These are phyloP conservation scores for Bipolaris victoriae DNA, from an alignment of 2,329 filamentous ascomycete species.

Conservation along the genomic window DNA sequence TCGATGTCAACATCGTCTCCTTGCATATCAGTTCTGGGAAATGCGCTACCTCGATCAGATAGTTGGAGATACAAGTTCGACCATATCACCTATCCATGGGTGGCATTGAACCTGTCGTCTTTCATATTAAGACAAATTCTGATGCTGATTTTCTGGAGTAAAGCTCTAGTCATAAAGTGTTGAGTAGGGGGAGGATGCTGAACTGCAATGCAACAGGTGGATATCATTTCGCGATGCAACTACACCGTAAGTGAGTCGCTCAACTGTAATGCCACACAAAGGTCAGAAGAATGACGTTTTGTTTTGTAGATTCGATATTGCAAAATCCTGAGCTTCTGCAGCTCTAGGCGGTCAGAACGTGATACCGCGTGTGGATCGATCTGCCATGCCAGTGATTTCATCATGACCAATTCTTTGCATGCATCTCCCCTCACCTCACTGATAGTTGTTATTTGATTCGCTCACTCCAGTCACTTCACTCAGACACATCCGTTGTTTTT, in stretches of 20 bases:
- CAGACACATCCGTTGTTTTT: background rate
- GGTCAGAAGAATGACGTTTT: too few species aligned
- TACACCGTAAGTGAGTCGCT: too few species aligned
- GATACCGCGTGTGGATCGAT: slow-evolving; percentile 12
- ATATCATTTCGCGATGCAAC: background rate
- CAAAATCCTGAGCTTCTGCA: background rate
- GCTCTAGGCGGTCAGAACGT: slow-evolving; percentile 6
- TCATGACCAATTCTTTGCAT: slow-evolving; percentile 6
- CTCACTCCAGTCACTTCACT: background rate
- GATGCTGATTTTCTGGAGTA: too few species aligned
- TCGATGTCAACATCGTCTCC: background rate
- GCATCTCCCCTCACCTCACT: background rate
- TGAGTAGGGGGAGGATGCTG: too few species aligned
- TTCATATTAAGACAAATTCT: background rate
- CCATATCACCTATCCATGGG: background rate
- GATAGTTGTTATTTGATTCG: slow-evolving; percentile 3
- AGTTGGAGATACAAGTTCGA: background rate
- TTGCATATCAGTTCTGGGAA: background rate
- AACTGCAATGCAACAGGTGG: too few species aligned
- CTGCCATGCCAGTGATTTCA: slow-evolving; percentile 14
- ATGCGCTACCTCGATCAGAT: background rate
- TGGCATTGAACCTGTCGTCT: background rate
- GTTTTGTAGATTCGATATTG: background rate
- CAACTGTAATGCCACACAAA: background rate
- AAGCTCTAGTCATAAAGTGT: too few species aligned